phyloP scores from a whole-genome alignment of 495 filamentous ascomycete species.

The Aspergillus sparsus region DNA sequence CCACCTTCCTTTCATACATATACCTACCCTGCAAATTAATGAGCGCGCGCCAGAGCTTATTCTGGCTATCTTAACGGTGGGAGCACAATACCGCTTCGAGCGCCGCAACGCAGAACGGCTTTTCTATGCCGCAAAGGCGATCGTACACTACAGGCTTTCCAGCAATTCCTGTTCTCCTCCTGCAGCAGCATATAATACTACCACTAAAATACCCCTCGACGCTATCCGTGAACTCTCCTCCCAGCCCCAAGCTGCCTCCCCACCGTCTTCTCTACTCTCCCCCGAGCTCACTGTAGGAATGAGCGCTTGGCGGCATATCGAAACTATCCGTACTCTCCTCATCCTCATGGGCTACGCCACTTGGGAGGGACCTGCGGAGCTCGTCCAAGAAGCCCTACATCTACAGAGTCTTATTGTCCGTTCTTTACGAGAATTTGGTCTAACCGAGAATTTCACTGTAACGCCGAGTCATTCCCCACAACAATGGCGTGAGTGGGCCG shows the following conservation, averaged over 20 bases:
- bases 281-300: slow-evolving; percentile 6
- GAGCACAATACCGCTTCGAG: slow-evolving; percentile 21
- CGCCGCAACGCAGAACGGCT: slow-evolving; percentile 39
- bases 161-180: slow-evolving; percentile 28
- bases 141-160: slow-evolving; percentile 34
- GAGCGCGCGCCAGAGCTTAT: slow-evolving; percentile 12
- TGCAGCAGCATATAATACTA: slow-evolving; percentile 11
- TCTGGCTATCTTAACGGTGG: slow-evolving; percentile 5
- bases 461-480: slow-evolving; percentile 26
- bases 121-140: slow-evolving; percentile 38
- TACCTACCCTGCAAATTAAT: slow-evolving; percentile 11
- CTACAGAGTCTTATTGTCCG: slow-evolving; percentile 38
- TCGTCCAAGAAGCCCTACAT: slow-evolving; percentile 41
- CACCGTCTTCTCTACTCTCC: background rate
- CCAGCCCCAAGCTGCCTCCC: slow-evolving; percentile 1
- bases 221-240: slow-evolving; percentile 14
- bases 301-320: slow-evolving; percentile 22
- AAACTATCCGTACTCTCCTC: slow-evolving; percentile 40
- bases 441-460: slow-evolving; percentile 28
- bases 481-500: slow-evolving; percentile 44
- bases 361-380: slow-evolving; percentile 39
- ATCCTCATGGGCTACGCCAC: slow-evolving; percentile 43
- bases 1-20: slow-evolving; percentile 19
- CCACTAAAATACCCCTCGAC: slow-evolving; percentile 16
- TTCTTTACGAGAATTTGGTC: slow-evolving; percentile 35